Evolutionary conservation across 2,329 filamentous ascomycete genomes (phyloP).

Genomic region (Arthroderma uncinatum): DNA sequence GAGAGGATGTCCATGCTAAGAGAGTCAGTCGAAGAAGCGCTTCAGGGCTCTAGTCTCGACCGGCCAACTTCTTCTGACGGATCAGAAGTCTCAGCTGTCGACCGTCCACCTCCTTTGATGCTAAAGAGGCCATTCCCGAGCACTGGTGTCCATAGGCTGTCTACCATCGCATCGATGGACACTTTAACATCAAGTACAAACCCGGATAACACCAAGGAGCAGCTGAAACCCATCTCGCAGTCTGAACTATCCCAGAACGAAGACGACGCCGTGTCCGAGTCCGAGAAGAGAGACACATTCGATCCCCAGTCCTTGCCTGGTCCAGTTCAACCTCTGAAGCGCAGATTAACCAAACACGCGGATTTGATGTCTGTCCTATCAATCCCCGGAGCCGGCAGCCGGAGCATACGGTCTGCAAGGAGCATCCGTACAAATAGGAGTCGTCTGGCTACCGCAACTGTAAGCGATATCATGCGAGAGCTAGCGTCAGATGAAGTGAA

Average conservation of each 20-base stretch:
- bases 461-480: constrained; percentile 66
- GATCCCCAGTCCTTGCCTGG: constrained; percentile 35
- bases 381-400: constrained; percentile 44
- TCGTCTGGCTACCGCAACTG: constrained; percentile 54
- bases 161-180: constrained; percentile 49
- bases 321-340: constrained; percentile 49
- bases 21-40: constrained; percentile 19
- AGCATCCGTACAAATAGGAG: constrained; percentile 66
- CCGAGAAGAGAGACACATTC: constrained; percentile 38
- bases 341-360: constrained; percentile 78
- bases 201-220: background rate
- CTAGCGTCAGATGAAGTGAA: constrained; percentile 73
- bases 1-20: constrained; percentile 18
- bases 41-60: constrained; percentile 20
- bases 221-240: background rate
- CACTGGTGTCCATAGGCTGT: constrained; percentile 43
- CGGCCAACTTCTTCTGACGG: constrained; percentile 26
- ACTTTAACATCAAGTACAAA: constrained; percentile 31
- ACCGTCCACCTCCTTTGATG: constrained; percentile 31
- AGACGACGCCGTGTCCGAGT: constrained; percentile 18
- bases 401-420: constrained; percentile 62
- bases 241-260: constrained; percentile 9
- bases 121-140: constrained; percentile 40
- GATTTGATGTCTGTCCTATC: constrained; percentile 91
- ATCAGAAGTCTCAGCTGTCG: constrained; percentile 29